Percentiles rank a stretch among this genome's conserved stretches.
phyloP scores from a whole-genome alignment of 176 grass and related monocot species.

The Zea luxurians region DNA sequence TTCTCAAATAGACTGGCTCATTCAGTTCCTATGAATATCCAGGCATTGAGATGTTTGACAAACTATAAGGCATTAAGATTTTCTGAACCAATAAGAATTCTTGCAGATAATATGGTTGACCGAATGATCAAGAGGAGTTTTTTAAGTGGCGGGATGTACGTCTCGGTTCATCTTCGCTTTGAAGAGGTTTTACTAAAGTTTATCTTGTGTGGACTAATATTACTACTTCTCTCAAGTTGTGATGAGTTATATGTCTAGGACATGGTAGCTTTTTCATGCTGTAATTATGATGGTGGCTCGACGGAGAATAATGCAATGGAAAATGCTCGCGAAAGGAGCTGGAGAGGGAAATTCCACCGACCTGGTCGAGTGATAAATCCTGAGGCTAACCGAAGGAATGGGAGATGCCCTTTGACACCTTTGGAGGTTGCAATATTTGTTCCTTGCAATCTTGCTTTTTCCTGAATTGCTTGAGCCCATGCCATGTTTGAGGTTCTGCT shows the following conservation, averaged over 20 bases:
- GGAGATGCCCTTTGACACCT: conserved; percentile 83
- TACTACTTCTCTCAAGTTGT: conserved; percentile 27
- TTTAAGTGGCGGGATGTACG: conserved; percentile 70
- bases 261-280: conserved; percentile 99
- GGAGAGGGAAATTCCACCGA: conserved; percentile 85
- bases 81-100: conserved; percentile 71
- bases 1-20: conserved; percentile 94
- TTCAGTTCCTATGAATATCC: conserved; percentile 61
- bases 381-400: conserved; percentile 80
- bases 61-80: conserved; percentile 91
- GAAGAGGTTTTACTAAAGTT: conserved; percentile 64
- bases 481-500: conserved; percentile 3
- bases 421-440: conserved; percentile 63
- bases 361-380: conserved; percentile 80
- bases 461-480: not conserved
- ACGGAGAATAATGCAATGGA: conserved; percentile 79
- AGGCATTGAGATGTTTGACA: conserved; percentile 80
- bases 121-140: conserved; percentile 77
- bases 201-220: not conserved
- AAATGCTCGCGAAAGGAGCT: conserved; percentile 80
- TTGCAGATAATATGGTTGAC: conserved; percentile 78
- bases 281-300: conserved; percentile 75
- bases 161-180: conserved; percentile 93
- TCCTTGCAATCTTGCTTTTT: conserved; percentile 18
- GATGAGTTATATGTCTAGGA: conserved; percentile 54